Evolutionary conservation across 805 yeast genomes (phyloP).

Genomic region (Candida succiphila): DNA sequence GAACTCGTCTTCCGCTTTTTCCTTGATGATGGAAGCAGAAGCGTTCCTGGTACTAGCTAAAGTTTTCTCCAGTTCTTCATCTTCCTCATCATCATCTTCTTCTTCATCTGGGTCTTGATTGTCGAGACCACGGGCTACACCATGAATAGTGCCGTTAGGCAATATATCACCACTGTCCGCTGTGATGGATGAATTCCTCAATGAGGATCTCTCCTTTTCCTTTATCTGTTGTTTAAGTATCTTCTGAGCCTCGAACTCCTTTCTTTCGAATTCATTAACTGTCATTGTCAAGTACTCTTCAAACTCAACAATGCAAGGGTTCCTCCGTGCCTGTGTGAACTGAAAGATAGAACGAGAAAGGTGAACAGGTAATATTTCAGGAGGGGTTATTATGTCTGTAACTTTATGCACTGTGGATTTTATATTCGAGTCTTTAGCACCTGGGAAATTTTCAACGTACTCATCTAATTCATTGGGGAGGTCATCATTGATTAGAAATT

Average conservation of each 20-base stretch:
- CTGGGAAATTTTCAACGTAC: conserved; percentile 35
- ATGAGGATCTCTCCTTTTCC: conserved; percentile 9
- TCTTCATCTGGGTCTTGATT: conserved; percentile 1
- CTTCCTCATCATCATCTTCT: conserved; percentile 18
- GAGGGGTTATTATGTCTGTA: conserved; percentile 52
- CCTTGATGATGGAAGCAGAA: conserved; percentile 2
- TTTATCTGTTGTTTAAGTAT: conserved; percentile 2
- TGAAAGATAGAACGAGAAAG: conserved; percentile 74
- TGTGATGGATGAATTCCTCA: too few species aligned
- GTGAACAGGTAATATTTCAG: conserved; percentile 69
- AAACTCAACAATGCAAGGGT: conserved; percentile 62
- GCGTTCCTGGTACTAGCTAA: not conserved
- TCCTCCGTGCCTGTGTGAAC: conserved; percentile 59
- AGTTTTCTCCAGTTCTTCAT: not conserved
- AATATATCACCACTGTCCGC: too few species aligned
- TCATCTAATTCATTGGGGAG: conserved; percentile 38
- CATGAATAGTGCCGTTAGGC: too few species aligned
- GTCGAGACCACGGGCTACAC: too few species aligned
- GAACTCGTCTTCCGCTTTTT: conserved; percentile 13
- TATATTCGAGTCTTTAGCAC: conserved; percentile 18
- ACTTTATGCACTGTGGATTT: conserved; percentile 62
- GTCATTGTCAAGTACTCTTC: conserved; percentile 42
- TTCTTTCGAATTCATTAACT: conserved; percentile 28
- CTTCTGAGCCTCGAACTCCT: conserved; percentile 8
- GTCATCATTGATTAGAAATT: conserved; percentile 54